Evolutionary conservation across 257 asterid genomes (phyloP), one percentile per base, ranked within the genome.

Genomic region (Solanum sejunctum): DNA sequence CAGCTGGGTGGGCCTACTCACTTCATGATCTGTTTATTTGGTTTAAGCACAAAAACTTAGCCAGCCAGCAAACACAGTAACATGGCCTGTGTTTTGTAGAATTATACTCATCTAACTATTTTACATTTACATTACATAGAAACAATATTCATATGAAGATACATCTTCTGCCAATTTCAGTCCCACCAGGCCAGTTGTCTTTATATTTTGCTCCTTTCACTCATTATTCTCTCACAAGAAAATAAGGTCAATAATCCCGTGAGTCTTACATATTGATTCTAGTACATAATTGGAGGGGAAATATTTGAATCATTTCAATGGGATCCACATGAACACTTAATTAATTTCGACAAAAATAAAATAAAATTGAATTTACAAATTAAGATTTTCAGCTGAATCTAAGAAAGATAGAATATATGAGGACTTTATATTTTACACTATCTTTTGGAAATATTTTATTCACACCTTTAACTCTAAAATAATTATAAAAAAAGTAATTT

Each of bases 21-120:
- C 91, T 85, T 80, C 80, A 86, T 72, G 91, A 89, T 88, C 87
- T 86, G 92, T 81, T 88, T 77, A 26, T 77, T 77, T 17, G 63
- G 82, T 77, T 51, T 77, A 51, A 77, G 82, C 58, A 26, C 6
- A 15, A 71, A 71, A 17, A 32, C 17, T 43, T 71, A 20, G 10
- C 80, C 80, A 71, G 80, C 56, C 80, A 85, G 90, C 91, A 87
- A 92, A 86, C 96, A 89, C 86, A 84, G 92, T 91, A 92, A 93
- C 95, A 93, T 91, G 97, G 93, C 88, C 41, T 84, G 89, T 90
- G 89, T 83, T 85, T 84, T 73, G 70, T 79, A 79, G 60, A 72
- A 84, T 86, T 70, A 51, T 52, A 77, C 45, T 12, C 23, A 4
- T 26, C 43, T 36, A 36, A 36, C 41, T 36, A 36, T 36, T 36